These are phyloP conservation scores for Begonia loranthoides DNA, from an alignment of 306 rosid species.

Conservation along the genomic window DNA sequence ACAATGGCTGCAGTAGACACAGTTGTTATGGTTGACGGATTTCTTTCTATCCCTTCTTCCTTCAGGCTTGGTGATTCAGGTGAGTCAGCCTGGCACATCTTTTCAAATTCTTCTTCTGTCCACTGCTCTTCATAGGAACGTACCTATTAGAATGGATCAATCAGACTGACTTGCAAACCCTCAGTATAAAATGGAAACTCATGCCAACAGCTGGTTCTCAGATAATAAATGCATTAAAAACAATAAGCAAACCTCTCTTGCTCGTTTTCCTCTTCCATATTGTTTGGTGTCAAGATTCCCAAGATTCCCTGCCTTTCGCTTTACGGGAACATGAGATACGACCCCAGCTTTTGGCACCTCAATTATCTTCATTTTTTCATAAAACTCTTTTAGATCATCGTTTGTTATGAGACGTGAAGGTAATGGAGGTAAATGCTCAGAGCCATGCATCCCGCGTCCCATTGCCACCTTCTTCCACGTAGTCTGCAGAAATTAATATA, in stretches of 20 bases:
- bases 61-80: slow-evolving; percentile 56
- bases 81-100: slow-evolving; percentile 74
- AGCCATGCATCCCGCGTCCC: slow-evolving; percentile 25
- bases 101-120: slow-evolving; percentile 99
- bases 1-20: slow-evolving; percentile 25
- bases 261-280: slow-evolving; percentile 93
- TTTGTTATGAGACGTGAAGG: slow-evolving; percentile 94
- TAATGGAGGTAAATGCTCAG: slow-evolving; percentile 36
- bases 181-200: not conserved
- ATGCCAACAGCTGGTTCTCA: not conserved
- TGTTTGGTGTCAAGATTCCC: slow-evolving; percentile 84
- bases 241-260: slow-evolving; percentile 80
- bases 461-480: slow-evolving; percentile 54
- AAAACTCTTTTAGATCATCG: slow-evolving; percentile 72
- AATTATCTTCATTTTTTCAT: slow-evolving; percentile 73
- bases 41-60: slow-evolving; percentile 34
- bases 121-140: slow-evolving; percentile 98
- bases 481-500: slow-evolving; percentile 32
- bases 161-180: not conserved
- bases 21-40: slow-evolving; percentile 25
- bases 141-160: slow-evolving; percentile 35
- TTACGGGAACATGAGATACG: slow-evolving; percentile 41
- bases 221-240: slow-evolving; percentile 3
- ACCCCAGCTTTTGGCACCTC: slow-evolving; percentile 56
- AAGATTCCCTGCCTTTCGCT: slow-evolving; percentile 52